Conservation (phyloP, 441 rosid species). For the Adansonia rubrostipa region DNA sequence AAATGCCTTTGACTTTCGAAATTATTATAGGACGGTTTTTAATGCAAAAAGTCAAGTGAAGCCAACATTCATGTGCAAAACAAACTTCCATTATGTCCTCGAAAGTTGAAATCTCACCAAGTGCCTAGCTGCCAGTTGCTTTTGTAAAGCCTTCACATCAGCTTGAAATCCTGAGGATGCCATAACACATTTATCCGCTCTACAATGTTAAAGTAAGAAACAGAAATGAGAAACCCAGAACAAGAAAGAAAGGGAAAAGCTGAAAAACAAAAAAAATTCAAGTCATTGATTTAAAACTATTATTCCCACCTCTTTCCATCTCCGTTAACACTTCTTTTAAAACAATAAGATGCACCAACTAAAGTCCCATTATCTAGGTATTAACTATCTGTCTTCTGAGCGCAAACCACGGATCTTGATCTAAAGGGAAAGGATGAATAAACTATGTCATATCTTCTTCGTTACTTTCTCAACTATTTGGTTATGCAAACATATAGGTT, state of each 20-base stretch:
- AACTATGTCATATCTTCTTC: neutral
- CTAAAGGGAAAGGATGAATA: neutral
- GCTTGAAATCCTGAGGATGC: conserved; percentile 99
- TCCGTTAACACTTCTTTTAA: neutral
- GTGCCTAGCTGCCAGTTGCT: conserved; percentile 75
- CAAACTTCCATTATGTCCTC: neutral
- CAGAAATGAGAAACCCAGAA: neutral
- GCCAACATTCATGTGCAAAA: conserved; percentile 1
- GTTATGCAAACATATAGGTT: neutral
- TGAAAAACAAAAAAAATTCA: neutral
- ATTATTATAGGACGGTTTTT: neutral
- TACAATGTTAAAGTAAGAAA: conserved; percentile 35
- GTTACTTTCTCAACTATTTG: neutral
- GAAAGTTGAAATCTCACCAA: conserved; percentile 55
- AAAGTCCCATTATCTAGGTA: neutral
- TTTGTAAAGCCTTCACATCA: conserved; percentile 92
- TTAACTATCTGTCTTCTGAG: neutral
- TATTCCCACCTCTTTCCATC: neutral
- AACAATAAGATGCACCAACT: neutral
- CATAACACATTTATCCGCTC: conserved; percentile 82
- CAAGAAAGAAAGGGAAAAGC: neutral
- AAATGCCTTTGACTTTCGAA: neutral
- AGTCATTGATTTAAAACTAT: neutral
- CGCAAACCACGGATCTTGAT: neutral
- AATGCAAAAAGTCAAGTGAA: neutral